Conservation (phyloP, 1,284 basidiomycete species). For the Sanghuangporus baumii region DNA sequence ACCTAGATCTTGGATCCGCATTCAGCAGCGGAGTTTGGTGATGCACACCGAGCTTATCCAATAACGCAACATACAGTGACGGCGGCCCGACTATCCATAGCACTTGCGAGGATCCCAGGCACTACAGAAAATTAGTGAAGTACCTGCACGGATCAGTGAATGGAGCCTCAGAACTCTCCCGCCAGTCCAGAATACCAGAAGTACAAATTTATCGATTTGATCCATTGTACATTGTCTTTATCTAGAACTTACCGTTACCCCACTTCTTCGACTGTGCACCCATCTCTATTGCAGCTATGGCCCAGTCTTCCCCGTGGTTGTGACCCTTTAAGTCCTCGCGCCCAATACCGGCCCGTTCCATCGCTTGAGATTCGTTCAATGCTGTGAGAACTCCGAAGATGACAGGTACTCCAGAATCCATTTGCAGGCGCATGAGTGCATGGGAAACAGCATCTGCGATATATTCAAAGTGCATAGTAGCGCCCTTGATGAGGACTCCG, state of each 20-base stretch:
- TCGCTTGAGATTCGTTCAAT: conserved; percentile 90
- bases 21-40: too few relatives aligned
- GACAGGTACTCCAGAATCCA: conserved; percentile 92
- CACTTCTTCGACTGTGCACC: conserved; percentile 68
- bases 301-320: conserved; percentile 98
- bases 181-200: neutral
- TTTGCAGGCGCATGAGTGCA: conserved; percentile 89
- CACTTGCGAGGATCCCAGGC: neutral
- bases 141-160: neutral
- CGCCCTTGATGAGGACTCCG: conserved; percentile 95
- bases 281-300: conserved; percentile 91
- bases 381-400: conserved; percentile 96
- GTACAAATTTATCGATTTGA: neutral
- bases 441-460: conserved; percentile 92
- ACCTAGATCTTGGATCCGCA: too few relatives aligned
- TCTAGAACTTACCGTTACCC: conserved; percentile 66
- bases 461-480: conserved; percentile 98
- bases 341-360: conserved; percentile 85
- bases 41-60: too few relatives aligned
- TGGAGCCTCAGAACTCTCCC: neutral
- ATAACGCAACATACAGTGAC: too few relatives aligned
- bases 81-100: neutral
- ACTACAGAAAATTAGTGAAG: neutral
- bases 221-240: conserved; percentile 7
- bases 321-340: conserved; percentile 65